These are phyloP conservation scores for Eragrostis tef DNA, from an alignment of 202 grass and related monocot genomes.

Conservation along the genomic window DNA sequence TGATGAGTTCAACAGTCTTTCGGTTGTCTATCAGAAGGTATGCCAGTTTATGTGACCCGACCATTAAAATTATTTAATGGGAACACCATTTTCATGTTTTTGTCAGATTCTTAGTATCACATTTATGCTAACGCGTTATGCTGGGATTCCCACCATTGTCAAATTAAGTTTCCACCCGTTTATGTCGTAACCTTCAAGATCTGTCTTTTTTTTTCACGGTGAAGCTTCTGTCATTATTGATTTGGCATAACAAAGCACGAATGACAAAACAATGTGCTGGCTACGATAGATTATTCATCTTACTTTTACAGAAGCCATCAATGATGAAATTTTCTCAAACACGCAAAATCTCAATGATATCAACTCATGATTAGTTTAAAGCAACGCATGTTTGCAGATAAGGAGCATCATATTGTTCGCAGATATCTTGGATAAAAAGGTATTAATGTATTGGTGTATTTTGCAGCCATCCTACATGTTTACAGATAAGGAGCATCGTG, in stretches of 20 bases:
- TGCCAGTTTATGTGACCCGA: background rate
- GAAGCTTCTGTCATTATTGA: background rate
- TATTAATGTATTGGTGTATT: conserved; percentile 38
- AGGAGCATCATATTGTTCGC: no score
- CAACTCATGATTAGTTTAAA: background rate
- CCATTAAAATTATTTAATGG: background rate
- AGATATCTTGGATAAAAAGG: background rate
- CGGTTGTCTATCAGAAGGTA: conserved; percentile 98
- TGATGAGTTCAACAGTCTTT: conserved; percentile 95
- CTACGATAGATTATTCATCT: conserved; percentile 2
- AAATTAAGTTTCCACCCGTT: background rate
- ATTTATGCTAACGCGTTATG: background rate
- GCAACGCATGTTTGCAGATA: background rate
- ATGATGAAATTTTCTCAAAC: no score
- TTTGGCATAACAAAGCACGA: conserved; percentile 22
- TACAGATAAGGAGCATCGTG: conserved; percentile 95
- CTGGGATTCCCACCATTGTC: background rate
- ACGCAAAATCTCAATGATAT: background rate
- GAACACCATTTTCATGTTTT: background rate
- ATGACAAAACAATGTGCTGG: background rate
- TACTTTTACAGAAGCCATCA: background rate
- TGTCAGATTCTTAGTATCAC: background rate
- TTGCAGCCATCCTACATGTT: conserved; percentile 97
- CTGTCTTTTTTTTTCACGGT: background rate
- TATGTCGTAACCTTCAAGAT: background rate